phyloP scores from a whole-genome alignment of 495 filamentous ascomycete species.

The Penicillium nucicola region DNA sequence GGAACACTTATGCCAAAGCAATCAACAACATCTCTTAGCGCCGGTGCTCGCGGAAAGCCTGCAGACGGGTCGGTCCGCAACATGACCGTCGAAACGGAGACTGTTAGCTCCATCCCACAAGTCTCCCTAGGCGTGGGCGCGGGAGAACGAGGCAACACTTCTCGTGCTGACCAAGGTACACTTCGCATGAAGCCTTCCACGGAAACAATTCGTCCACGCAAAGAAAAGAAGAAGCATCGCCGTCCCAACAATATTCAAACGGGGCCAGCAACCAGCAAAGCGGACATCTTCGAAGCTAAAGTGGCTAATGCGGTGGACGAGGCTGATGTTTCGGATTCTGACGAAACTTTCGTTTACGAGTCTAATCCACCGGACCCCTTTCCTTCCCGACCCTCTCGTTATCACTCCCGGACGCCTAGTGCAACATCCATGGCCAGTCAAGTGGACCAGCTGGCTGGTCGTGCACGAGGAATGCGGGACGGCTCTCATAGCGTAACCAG shows the following conservation, averaged over 20 bases:
- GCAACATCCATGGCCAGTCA: constrained; percentile 86
- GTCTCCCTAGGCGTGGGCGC: constrained; percentile 71
- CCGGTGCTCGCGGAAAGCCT: constrained; percentile 52
- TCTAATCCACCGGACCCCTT: constrained; percentile 88
- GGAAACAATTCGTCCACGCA: constrained; percentile 90
- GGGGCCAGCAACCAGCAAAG: constrained; percentile 80
- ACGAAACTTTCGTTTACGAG: constrained; percentile 98
- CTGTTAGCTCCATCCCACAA: constrained; percentile 86
- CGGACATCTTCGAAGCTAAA: constrained; percentile 96
- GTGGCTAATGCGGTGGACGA: constrained; percentile 92
- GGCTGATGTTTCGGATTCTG: constrained; percentile 91
- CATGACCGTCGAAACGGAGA: constrained; percentile 98
- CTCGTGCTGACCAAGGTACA: constrained; percentile 61
- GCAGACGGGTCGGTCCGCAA: constrained; percentile 76
- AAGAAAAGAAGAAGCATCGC: constrained; percentile 80
- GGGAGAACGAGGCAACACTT: constrained; percentile 54
- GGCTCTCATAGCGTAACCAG: constrained; percentile 64
- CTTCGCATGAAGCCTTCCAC: constrained; percentile 82
- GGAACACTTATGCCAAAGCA: constrained; percentile 43
- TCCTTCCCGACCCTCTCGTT: constrained; percentile 69
- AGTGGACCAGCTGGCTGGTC: constrained; percentile 63
- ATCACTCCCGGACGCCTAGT: constrained; percentile 93
- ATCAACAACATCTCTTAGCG: constrained; percentile 48
- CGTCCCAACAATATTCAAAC: constrained; percentile 57
- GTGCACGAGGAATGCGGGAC: constrained; percentile 63